phyloP scores from a whole-genome alignment of 768 basidiomycete genomes.

The Rhodosporidiobolus sp. region DNA sequence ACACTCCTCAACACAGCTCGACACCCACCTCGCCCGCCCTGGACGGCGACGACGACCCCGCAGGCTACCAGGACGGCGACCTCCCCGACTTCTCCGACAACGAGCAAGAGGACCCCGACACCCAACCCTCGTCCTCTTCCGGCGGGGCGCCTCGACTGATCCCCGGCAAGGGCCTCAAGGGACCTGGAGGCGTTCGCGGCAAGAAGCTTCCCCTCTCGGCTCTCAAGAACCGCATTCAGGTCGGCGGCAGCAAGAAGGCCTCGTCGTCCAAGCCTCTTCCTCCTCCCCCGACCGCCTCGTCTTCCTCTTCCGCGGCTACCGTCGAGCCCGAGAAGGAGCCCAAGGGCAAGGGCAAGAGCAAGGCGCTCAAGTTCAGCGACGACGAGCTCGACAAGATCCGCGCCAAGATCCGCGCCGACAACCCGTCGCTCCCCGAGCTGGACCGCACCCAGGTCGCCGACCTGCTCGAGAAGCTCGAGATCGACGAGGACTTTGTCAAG shows the following conservation, averaged over 20 bases:
- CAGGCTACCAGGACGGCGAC: conserved; percentile 32
- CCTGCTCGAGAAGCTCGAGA: conserved; percentile 54
- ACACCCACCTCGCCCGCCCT: not conserved
- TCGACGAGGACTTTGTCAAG: conserved; percentile 64
- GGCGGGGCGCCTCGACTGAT: not conserved
- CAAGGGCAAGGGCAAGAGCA: conserved; percentile 17
- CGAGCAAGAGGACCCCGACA: not conserved
- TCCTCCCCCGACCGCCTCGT: not conserved
- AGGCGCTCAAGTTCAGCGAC: conserved; percentile 59
- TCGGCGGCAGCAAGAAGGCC: not conserved
- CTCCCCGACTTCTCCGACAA: conserved; percentile 40
- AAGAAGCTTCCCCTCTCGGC: conserved; percentile 31
- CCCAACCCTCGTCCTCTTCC: not conserved
- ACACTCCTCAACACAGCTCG: not conserved
- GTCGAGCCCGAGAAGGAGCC: not conserved
- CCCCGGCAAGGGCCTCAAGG: conserved; percentile 11
- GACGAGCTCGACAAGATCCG: conserved; percentile 65
- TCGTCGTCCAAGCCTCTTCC: not conserved
- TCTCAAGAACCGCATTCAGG: conserved; percentile 28
- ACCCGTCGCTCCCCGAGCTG: conserved; percentile 64
- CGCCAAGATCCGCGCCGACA: conserved; percentile 61
- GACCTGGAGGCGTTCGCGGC: not conserved
- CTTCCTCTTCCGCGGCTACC: not conserved
- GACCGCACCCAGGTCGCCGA: conserved; percentile 71
- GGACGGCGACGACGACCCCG: not conserved